Percentiles rank a stretch among this genome's conserved stretches.
These are phyloP conservation scores for Backusella mclennaniae DNA, from an alignment of 192 early-diverging fungal genomes.

Conservation along the genomic window DNA sequence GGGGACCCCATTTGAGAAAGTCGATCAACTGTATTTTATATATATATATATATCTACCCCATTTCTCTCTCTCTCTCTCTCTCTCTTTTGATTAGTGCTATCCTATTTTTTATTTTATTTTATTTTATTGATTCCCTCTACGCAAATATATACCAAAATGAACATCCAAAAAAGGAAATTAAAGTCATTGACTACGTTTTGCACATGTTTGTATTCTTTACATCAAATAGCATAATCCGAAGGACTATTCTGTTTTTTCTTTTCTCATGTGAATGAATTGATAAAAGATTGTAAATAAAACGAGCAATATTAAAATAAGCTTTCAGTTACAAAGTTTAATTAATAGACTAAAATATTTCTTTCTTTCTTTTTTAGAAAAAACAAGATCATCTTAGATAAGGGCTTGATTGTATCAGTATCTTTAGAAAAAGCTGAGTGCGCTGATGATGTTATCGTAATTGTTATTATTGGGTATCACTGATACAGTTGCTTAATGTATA, in stretches of 20 bases:
- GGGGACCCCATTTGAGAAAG: too few relatives aligned
- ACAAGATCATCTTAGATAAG: background rate
- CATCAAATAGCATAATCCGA: background rate
- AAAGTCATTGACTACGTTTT: background rate
- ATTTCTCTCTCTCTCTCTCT: background rate
- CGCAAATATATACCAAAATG: background rate
- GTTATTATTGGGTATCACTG: background rate
- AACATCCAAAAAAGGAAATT: slow-evolving; percentile 4
- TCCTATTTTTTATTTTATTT: background rate
- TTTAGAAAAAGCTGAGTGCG: background rate
- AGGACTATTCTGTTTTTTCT: background rate
- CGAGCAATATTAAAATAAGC: background rate
- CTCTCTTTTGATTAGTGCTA: background rate
- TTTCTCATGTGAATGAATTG: background rate
- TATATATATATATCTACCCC: background rate
- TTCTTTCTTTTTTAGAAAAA: background rate
- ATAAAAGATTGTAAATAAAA: background rate
- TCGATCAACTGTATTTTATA: background rate
- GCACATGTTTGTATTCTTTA: background rate
- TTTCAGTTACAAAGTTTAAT: background rate
- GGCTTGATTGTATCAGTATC: background rate
- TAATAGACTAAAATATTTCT: background rate
- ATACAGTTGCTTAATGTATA: background rate
- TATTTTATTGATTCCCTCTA: background rate
- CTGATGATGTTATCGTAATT: too few relatives aligned